These are phyloP conservation scores for Alternaria triticimaculans DNA, from an alignment of 2,329 filamentous ascomycete genomes.

Conservation along the genomic window DNA sequence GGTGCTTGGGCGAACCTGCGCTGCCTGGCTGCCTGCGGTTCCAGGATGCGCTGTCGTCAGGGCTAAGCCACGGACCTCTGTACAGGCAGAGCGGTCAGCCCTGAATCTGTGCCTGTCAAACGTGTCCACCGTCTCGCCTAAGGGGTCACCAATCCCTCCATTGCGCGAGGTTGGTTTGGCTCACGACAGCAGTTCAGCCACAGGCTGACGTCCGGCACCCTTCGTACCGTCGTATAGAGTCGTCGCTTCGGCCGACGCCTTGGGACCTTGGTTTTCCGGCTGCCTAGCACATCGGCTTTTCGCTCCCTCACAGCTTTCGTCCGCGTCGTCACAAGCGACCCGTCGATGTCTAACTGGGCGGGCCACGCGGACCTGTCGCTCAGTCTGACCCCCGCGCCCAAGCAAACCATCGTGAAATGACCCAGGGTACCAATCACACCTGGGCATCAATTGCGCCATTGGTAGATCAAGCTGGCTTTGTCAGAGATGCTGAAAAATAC, in stretches of 20 bases:
- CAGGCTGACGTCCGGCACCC: conserved; percentile 2
- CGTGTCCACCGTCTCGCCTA: conserved; percentile 26
- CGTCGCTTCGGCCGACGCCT: conserved; percentile 25
- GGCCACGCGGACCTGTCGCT: conserved; percentile 6
- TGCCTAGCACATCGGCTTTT: conserved; percentile 16
- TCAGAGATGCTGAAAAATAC: conserved; percentile 37
- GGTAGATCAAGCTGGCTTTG: conserved; percentile 25
- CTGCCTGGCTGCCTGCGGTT: conserved; percentile 26
- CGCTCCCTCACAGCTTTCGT: conserved; percentile 18
- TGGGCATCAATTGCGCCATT: conserved; percentile 20
- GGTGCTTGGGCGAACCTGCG: conserved; percentile 15
- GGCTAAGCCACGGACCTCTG: conserved; percentile 29
- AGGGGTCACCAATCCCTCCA: conserved; percentile 2
- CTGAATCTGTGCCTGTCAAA: conserved; percentile 33
- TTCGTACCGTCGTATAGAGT: conserved; percentile 9
- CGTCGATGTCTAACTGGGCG: not conserved
- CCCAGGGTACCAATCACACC: conserved; percentile 6
- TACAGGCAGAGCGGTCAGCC: conserved; percentile 33
- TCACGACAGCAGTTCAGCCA: conserved; percentile 6
- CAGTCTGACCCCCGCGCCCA: not conserved
- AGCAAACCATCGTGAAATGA: conserved; percentile 15
- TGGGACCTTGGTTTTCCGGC: conserved; percentile 8
- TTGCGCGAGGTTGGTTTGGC: not conserved
- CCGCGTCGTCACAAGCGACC: conserved; percentile 8
- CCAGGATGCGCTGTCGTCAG: conserved; percentile 33